phyloP scores from a whole-genome alignment of 2,329 filamentous ascomycete genomes.

The Phialocephala subalpina region DNA sequence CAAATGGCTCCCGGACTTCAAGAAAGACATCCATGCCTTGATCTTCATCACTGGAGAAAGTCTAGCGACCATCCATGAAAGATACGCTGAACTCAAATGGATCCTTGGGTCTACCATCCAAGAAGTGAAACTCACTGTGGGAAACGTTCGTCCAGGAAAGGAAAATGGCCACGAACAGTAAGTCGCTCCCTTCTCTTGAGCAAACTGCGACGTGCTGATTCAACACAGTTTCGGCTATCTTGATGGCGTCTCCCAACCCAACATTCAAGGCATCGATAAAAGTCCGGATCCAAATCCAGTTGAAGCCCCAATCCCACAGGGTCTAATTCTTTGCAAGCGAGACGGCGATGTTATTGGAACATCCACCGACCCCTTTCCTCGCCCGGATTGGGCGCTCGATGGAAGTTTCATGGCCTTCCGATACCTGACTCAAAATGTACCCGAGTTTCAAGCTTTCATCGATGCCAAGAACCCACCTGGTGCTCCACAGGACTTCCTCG shows the following conservation, averaged over 20 bases:
- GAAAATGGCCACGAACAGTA: slow-evolving; percentile 49
- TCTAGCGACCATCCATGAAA: slow-evolving; percentile 38
- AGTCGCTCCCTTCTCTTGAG: slow-evolving; percentile 19
- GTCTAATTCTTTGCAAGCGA: slow-evolving; percentile 48
- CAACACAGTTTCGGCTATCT: slow-evolving; percentile 50
- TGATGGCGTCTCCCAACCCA: slow-evolving; percentile 52
- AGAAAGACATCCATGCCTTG: slow-evolving; percentile 47
- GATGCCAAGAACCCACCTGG: slow-evolving; percentile 40
- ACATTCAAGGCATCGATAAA: slow-evolving; percentile 45
- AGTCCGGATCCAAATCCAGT: slow-evolving; percentile 35
- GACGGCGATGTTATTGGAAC: slow-evolving; percentile 45
- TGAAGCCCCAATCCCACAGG: slow-evolving; percentile 43
- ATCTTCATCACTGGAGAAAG: slow-evolving; percentile 46
- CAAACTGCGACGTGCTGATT: not conserved
- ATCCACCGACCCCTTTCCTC: slow-evolving; percentile 14
- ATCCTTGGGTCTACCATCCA: slow-evolving; percentile 44
- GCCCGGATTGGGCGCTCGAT: slow-evolving; percentile 51
- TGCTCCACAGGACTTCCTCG: slow-evolving; percentile 48
- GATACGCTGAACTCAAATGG: slow-evolving; percentile 42
- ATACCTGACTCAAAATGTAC: slow-evolving; percentile 53
- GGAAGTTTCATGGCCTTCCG: slow-evolving; percentile 55
- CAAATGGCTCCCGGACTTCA: slow-evolving; percentile 44
- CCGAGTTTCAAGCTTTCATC: slow-evolving; percentile 52
- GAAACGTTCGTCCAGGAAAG: slow-evolving; percentile 46
- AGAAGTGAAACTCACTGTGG: slow-evolving; percentile 44